Percentiles rank a stretch among this genome's conserved stretches.
Evolutionary conservation across 768 basidiomycete species (phyloP).

Genomic region (Auriscalpium vulgare): DNA sequence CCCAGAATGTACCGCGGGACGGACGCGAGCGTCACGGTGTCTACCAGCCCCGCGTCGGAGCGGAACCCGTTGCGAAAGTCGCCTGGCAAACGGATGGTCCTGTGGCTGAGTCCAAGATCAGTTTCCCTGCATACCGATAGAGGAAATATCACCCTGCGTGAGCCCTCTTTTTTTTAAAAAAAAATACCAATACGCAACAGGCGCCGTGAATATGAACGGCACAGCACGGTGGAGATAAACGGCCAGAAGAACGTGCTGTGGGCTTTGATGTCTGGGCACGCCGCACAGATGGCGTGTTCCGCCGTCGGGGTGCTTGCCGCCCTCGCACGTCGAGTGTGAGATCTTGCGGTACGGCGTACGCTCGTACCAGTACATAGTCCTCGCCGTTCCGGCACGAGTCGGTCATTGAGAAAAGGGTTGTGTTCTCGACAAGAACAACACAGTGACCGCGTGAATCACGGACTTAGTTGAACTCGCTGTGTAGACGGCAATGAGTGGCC

Average conservation of each 20-base stretch:
- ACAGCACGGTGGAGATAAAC: slow-evolving; percentile 61
- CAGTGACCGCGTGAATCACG: slow-evolving; percentile 66
- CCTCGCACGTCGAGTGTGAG: slow-evolving; percentile 81
- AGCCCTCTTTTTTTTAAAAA: slow-evolving; percentile 63
- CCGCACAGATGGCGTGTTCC: slow-evolving; percentile 66
- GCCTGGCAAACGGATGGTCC: slow-evolving; percentile 73
- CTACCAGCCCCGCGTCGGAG: slow-evolving; percentile 43
- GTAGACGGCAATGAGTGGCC: background rate
- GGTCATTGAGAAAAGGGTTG: slow-evolving; percentile 54
- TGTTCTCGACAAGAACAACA: slow-evolving; percentile 67
- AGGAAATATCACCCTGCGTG: slow-evolving; percentile 34
- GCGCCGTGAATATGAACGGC: slow-evolving; percentile 68
- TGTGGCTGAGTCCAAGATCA: slow-evolving; percentile 24
- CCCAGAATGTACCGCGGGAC: slow-evolving; percentile 89
- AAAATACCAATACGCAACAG: slow-evolving; percentile 80
- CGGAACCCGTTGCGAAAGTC: slow-evolving; percentile 28
- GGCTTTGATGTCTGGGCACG: slow-evolving; percentile 73
- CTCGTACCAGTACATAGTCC: slow-evolving; percentile 90
- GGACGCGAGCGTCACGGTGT: slow-evolving; percentile 76
- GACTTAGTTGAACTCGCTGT: slow-evolving; percentile 90
- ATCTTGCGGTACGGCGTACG: slow-evolving; percentile 89
- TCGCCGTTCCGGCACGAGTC: slow-evolving; percentile 52
- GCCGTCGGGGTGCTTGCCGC: slow-evolving; percentile 69
- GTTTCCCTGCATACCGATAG: slow-evolving; percentile 4
- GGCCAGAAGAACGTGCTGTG: slow-evolving; percentile 82